Evolutionary conservation across 228 moss, liverwort and hornwort genomes (phyloP), one percentile per base, ranked within the genome.

Genomic region (Sphagnum fallax): DNA sequence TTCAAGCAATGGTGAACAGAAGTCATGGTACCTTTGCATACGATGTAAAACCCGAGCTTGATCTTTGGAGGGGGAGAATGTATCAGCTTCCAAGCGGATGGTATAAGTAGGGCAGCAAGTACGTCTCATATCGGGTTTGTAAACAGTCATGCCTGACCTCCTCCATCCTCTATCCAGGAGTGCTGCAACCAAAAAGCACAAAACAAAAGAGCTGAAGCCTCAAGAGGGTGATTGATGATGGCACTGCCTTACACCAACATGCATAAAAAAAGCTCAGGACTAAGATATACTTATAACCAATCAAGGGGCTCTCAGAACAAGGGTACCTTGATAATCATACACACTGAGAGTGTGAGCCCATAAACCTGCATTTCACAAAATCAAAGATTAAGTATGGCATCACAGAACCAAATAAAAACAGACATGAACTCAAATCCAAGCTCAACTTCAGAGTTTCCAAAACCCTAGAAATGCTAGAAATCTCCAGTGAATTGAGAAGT

Each of bases 81-180:
- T 68, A 70, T 77, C 72, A 12, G 75, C 98, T 69, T 87, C 68
- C 66, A 94, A 81, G 66, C 94, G 90, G 73, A 98, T 98, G 67
- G 94, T 88, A 52, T 94, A 90, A 10, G 90, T 93, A 65, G 98
- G 94, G 74, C 98, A 98, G 80, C 98, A 98, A 64, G 98, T 93
- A 62, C 69, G 87, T 67, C 79, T 77, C 94, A 94, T 90, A 63
- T 75, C 75, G 6, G 87, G 98, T 75, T 98, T 94, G 82, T 98
- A 98, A 8, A 94, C 77, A 66, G 89, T 86, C 89, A 75, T 83
- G 66, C 98, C 98, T 71, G 91, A 93, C 69, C 98, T 90, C 55
- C 98, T 88, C 98, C 98, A 98, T 87, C 98, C 98, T 80, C 92
- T 85, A 75, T 94, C 94, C 75, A 98, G 72, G 50, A 98, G 65